Evolutionary conservation across 148 eudicot genomes (phyloP).

Genomic region (Rhododendron ferrugineum): DNA sequence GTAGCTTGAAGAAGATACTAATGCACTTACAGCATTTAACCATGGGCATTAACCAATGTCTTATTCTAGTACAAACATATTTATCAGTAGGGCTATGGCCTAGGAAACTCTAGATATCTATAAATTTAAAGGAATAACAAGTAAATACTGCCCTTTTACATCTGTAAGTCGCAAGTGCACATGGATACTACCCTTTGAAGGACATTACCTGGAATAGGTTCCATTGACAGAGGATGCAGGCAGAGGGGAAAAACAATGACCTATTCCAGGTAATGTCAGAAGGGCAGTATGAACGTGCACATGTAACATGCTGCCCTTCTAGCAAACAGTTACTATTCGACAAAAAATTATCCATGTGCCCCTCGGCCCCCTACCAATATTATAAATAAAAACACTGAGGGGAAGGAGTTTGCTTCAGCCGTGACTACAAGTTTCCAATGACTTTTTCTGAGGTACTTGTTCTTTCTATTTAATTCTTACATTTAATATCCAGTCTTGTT

Average conservation of each 20-base stretch:
- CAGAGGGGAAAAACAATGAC: neutral
- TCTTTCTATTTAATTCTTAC: too few relatives aligned
- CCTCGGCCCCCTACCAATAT: neutral
- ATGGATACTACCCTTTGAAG: neutral
- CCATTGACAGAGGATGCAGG: neutral
- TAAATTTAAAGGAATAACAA: neutral
- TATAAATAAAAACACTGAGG: neutral
- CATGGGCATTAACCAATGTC: neutral
- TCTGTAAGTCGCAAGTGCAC: neutral
- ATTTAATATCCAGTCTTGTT: neutral
- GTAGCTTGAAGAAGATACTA: neutral
- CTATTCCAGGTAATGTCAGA: neutral
- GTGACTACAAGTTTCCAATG: neutral
- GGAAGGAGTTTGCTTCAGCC: constrained; percentile 3
- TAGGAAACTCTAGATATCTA: neutral
- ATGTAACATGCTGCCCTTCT: neutral
- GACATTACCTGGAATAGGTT: neutral
- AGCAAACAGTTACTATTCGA: neutral
- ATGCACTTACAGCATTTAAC: neutral
- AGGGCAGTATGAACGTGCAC: neutral
- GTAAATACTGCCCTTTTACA: neutral
- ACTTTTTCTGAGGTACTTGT: neutral
- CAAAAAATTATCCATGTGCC: neutral
- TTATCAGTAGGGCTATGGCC: neutral
- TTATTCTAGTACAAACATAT: neutral